A percentile compares a stretch with the other conserved stretches of the same genome.
These are phyloP conservation scores for Penicillium sp. DNA, from an alignment of 2,329 filamentous ascomycete species.

Conservation along the genomic window DNA sequence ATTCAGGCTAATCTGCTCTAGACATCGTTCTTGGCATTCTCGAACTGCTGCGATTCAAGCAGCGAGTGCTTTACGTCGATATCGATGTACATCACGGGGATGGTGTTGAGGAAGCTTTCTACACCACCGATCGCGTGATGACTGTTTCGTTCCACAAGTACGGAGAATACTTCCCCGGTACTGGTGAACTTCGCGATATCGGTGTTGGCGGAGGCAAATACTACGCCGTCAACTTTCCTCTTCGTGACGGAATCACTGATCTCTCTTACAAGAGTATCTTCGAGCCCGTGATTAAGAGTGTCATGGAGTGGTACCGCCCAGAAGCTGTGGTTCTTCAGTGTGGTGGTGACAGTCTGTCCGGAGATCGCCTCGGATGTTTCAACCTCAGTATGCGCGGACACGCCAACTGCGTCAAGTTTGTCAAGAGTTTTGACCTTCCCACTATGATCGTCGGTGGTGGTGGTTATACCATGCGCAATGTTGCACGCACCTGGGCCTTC, in stretches of 20 bases:
- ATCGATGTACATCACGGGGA: conserved; percentile 64
- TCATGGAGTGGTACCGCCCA: conserved; percentile 64
- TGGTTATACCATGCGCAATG: conserved; percentile 64
- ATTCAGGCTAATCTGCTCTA: conserved; percentile 27
- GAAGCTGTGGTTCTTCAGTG: conserved; percentile 65
- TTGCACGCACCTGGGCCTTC: conserved; percentile 56
- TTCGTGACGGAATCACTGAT: conserved; percentile 64
- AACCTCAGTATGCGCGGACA: conserved; percentile 66
- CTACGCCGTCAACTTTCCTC: conserved; percentile 63
- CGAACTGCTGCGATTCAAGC: conserved; percentile 58
- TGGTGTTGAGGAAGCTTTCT: conserved; percentile 66
- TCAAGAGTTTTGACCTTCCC: conserved; percentile 62
- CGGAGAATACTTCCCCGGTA: conserved; percentile 66
- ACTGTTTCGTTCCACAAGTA: conserved; percentile 68
- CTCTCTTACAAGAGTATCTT: conserved; percentile 62
- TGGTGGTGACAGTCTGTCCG: conserved; percentile 61
- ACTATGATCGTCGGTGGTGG: conserved; percentile 62
- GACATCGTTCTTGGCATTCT: conserved; percentile 63
- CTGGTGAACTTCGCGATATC: conserved; percentile 62
- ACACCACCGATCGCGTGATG: conserved; percentile 66
- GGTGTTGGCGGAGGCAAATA: conserved; percentile 62
- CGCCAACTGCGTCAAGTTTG: conserved; percentile 63
- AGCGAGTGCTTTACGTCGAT: conserved; percentile 60
- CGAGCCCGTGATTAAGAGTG: conserved; percentile 60
- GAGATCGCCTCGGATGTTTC: conserved; percentile 63